phyloP scores from a whole-genome alignment of 1,284 basidiomycete species.

The Ganoderma lucidum region DNA sequence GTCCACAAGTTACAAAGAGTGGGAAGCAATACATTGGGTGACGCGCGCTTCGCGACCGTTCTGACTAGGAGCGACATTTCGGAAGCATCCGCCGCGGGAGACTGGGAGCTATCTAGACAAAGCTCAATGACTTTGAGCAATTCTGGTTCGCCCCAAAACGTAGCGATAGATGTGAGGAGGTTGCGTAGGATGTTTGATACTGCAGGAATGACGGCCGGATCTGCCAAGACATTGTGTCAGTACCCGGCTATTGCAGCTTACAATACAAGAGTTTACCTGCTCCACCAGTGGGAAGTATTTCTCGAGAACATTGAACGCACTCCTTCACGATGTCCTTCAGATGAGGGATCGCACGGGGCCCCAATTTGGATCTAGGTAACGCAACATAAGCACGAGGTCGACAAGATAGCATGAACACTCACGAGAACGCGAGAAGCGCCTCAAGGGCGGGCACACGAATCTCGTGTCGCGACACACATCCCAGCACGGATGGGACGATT shows the following conservation, averaged over 20 bases:
- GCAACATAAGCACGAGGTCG: not conserved
- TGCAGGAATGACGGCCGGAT: slow-evolving; percentile 39
- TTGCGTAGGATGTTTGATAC: slow-evolving; percentile 61
- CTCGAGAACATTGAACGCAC: slow-evolving; percentile 58
- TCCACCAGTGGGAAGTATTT: slow-evolving; percentile 42
- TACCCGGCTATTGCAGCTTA: not conserved
- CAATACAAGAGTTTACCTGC: slow-evolving; percentile 32
- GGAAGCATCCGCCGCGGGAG: slow-evolving; percentile 34
- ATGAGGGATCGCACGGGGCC: slow-evolving; percentile 86
- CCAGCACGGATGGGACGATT: slow-evolving; percentile 65
- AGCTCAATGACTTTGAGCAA: slow-evolving; percentile 63
- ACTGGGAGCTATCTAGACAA: slow-evolving; percentile 53
- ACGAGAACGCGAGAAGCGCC: slow-evolving; percentile 70
- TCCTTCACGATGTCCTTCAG: slow-evolving; percentile 77
- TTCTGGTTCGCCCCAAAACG: slow-evolving; percentile 76
- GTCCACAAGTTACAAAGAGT: slow-evolving; percentile 69
- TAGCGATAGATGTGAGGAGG: slow-evolving; percentile 68
- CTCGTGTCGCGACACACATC: slow-evolving; percentile 50
- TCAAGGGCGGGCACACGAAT: slow-evolving; percentile 54
- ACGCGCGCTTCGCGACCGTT: slow-evolving; percentile 72
- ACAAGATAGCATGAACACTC: slow-evolving; percentile 36
- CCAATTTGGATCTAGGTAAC: slow-evolving; percentile 64
- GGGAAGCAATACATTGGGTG: slow-evolving; percentile 72
- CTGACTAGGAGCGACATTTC: slow-evolving; percentile 54
- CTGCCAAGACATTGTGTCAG: slow-evolving; percentile 5